A percentile compares a stretch with the other conserved stretches of the same genome.
phyloP scores from a whole-genome alignment of 306 rosid genomes.

The Myrica gale region DNA sequence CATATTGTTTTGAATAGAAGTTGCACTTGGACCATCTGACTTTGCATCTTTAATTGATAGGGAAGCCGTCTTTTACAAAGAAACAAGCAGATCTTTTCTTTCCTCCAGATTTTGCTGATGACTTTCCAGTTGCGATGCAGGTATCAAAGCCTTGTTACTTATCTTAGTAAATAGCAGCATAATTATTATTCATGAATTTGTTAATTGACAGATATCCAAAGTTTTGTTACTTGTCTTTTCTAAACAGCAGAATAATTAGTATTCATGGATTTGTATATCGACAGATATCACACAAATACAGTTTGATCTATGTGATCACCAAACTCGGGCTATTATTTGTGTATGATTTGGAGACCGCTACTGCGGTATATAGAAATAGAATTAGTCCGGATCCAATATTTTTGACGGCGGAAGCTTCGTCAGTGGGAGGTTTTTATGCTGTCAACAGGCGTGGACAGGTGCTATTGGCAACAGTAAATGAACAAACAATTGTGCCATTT shows the following conservation, averaged over 20 bases:
- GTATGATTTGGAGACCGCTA: constrained; percentile 95
- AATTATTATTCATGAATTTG: constrained; percentile 20
- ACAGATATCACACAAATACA: constrained; percentile 96
- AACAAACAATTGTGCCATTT: constrained; percentile 86
- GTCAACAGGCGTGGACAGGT: constrained; percentile 97
- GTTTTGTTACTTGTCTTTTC: constrained; percentile 8
- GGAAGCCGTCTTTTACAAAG: constrained; percentile 93
- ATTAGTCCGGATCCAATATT: constrained; percentile 99
- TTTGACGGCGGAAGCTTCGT: constrained; percentile 93
- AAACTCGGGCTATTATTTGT: constrained; percentile 98
- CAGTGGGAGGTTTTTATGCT: constrained; percentile 91
- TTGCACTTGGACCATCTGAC: constrained; percentile 1
- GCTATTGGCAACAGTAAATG: constrained; percentile 94
- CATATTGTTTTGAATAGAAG: not conserved
- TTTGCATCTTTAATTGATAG: constrained; percentile 45
- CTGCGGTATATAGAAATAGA: constrained; percentile 96
- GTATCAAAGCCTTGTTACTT: constrained; percentile 39
- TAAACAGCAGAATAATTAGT: constrained; percentile 12
- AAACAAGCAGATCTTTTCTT: constrained; percentile 99
- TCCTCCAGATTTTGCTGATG: constrained; percentile 98
- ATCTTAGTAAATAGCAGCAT: constrained; percentile 3
- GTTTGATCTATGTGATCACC: constrained; percentile 93
- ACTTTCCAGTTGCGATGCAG: constrained; percentile 99
- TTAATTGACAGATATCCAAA: constrained; percentile 63
- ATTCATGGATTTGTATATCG: constrained; percentile 21